phyloP scores from a whole-genome alignment of 2,329 filamentous ascomycete species.

The Phyllosticta citribraziliensis region DNA sequence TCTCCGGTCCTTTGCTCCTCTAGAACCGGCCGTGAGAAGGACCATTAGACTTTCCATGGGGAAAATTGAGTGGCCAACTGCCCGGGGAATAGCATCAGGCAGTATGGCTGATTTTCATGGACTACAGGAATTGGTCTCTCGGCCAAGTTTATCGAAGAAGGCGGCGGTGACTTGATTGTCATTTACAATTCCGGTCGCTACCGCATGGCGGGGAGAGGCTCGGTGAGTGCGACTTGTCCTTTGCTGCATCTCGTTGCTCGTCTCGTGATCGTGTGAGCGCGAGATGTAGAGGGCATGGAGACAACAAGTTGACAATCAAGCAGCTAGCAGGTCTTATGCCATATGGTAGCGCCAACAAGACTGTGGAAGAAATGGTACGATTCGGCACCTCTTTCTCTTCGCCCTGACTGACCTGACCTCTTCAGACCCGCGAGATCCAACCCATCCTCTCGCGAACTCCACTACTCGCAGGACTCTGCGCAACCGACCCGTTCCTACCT shows the following conservation, averaged over 20 bases:
- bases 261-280: not conserved
- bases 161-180: constrained; percentile 59
- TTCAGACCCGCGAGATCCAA: constrained; percentile 53
- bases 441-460: constrained; percentile 54
- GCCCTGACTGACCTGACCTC: not conserved
- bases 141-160: constrained; percentile 60
- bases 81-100: not conserved
- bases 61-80: no score
- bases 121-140: constrained; percentile 54
- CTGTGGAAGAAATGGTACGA: constrained; percentile 57
- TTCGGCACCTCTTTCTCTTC: not conserved
- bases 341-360: constrained; percentile 60
- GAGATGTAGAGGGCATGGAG: not conserved
- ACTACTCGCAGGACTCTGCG: constrained; percentile 62
- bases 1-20: no score
- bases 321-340: constrained; percentile 58
- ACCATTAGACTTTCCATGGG: no score
- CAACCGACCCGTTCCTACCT: constrained; percentile 57
- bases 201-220: constrained; percentile 62
- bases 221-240: constrained; percentile 17
- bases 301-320: not conserved
- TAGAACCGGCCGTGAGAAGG: no score
- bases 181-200: constrained; percentile 65
- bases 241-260: not conserved
- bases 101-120: not conserved